These are phyloP conservation scores for Clitoria ternatea DNA, from an alignment of 306 rosid genomes.

Conservation along the genomic window DNA sequence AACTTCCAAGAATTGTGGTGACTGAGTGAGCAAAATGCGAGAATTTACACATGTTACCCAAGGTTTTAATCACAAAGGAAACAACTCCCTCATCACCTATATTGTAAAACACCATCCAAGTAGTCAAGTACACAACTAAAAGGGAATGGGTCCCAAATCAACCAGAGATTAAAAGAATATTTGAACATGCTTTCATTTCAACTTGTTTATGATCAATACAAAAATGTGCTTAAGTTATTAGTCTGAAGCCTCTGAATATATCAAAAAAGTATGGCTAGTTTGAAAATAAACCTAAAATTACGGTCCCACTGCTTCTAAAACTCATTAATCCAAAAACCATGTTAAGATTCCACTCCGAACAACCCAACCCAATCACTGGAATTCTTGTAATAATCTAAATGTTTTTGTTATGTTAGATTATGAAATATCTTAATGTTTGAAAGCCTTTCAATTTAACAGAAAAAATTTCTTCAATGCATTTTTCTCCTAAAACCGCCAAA, in stretches of 20 bases:
- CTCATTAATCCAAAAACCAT: background rate
- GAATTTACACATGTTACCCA: background rate
- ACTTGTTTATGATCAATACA: slow-evolving; percentile 10
- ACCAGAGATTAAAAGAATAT: background rate
- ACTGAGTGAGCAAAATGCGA: background rate
- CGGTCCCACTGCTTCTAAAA: background rate
- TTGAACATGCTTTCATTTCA: background rate
- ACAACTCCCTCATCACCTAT: background rate
- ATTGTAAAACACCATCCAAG: background rate
- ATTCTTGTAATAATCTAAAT: background rate
- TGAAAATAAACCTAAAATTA: background rate
- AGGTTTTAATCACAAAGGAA: background rate
- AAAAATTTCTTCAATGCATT: background rate
- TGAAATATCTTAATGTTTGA: background rate
- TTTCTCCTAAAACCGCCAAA: too few relatives aligned
- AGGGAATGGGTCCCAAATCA: background rate
- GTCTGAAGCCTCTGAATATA: background rate
- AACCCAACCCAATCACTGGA: background rate
- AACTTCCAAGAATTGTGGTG: background rate
- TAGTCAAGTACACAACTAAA: too few relatives aligned
- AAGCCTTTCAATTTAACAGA: background rate
- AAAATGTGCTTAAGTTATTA: background rate
- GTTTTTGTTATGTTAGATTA: background rate
- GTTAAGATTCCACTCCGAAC: background rate
- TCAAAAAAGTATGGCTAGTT: background rate